Evolutionary conservation across 2,329 filamentous ascomycete genomes (phyloP).

Genomic region (Fusarium concolor): DNA sequence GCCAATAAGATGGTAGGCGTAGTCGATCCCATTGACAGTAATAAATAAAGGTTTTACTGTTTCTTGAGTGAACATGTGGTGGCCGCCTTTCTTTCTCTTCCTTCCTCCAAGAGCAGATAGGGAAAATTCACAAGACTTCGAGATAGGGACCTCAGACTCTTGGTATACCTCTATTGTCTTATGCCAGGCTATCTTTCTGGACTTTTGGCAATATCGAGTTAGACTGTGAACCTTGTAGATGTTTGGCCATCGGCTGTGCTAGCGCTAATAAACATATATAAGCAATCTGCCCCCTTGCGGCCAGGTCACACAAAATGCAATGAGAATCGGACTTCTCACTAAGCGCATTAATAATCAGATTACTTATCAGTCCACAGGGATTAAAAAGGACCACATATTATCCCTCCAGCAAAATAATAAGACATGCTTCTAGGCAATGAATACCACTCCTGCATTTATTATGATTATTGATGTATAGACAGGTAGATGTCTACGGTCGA

Average conservation of each 20-base stretch:
- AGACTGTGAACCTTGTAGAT: too few species aligned
- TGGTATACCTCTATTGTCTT: not conserved
- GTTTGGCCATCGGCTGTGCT: not conserved
- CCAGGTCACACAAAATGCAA: not conserved
- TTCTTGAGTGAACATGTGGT: not conserved
- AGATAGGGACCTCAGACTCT: not conserved
- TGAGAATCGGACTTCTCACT: not conserved
- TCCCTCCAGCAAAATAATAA: too few species aligned
- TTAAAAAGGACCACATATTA: too few species aligned
- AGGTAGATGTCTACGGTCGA: too few species aligned
- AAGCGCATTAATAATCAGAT: not conserved
- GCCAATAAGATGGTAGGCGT: not conserved
- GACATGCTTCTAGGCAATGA: too few species aligned
- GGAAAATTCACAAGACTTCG: not conserved
- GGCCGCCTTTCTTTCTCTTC: rapidly evolving
- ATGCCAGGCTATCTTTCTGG: too few species aligned
- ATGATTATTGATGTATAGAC: too few species aligned
- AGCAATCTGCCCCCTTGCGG: not conserved
- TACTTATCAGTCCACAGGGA: too few species aligned
- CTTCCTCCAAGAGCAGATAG: too few species aligned
- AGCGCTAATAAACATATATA: too few species aligned
- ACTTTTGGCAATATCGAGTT: too few species aligned
- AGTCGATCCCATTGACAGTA: not conserved
- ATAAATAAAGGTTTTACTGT: not conserved
- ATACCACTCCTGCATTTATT: too few species aligned